A percentile compares a stretch with the other conserved stretches of the same genome.
These are phyloP conservation scores for Aspergillus alliaceus DNA, from an alignment of 2,329 filamentous ascomycete species.

Conservation along the genomic window DNA sequence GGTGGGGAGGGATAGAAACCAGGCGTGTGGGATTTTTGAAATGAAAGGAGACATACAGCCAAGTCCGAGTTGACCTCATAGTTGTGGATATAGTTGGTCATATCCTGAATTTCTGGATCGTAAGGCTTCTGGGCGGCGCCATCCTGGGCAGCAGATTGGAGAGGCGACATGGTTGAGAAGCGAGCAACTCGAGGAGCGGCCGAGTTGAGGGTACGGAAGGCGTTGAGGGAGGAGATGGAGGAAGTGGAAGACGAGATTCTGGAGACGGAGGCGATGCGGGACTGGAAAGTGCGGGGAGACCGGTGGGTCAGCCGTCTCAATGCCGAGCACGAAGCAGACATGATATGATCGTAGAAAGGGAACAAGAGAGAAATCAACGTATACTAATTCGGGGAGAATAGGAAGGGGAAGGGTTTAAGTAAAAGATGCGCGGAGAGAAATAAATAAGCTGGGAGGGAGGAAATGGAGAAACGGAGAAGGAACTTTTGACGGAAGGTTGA, in stretches of 20 bases:
- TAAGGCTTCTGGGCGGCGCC: slow-evolving; percentile 57
- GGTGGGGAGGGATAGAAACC: background rate
- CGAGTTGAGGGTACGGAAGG: slow-evolving; percentile 19
- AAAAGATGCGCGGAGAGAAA: background rate
- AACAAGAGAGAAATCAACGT: slow-evolving; percentile 11
- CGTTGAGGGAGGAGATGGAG: slow-evolving; percentile 28
- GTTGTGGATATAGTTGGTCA: slow-evolving; percentile 92
- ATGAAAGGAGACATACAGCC: slow-evolving; percentile 63
- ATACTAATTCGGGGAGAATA: slow-evolving; percentile 9
- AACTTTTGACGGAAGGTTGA: background rate
- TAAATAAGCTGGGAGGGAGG: background rate
- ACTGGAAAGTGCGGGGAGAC: slow-evolving; percentile 45
- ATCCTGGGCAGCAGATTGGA: slow-evolving; percentile 39
- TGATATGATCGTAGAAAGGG: slow-evolving; percentile 20
- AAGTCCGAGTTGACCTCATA: slow-evolving; percentile 88
- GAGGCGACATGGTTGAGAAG: slow-evolving; percentile 46
- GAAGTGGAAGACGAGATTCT: slow-evolving; percentile 35
- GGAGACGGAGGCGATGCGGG: slow-evolving; percentile 46
- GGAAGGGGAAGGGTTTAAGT: slow-evolving; percentile 14
- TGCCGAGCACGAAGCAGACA: slow-evolving; percentile 43
- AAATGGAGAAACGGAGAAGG: slow-evolving; percentile 6
- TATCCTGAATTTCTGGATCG: slow-evolving; percentile 91
- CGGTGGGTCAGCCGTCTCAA: slow-evolving; percentile 44
- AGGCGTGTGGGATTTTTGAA: too few species aligned
- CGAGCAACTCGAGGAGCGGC: slow-evolving; percentile 27